phyloP scores from a whole-genome alignment of 805 yeast genomes.

The Pichia exigua region DNA sequence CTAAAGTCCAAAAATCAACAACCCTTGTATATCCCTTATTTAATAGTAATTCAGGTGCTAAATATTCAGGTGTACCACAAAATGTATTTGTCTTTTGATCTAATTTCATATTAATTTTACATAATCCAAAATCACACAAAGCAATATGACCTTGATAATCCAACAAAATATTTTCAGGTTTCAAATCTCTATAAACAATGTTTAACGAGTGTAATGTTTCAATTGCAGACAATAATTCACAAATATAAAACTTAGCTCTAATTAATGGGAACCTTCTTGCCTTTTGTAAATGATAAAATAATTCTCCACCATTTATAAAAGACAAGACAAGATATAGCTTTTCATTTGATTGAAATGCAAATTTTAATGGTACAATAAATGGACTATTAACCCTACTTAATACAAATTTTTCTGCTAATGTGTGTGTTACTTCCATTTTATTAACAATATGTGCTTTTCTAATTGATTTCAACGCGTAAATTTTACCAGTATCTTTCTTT shows the following conservation, averaged over 20 bases:
- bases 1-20: constrained; percentile 99
- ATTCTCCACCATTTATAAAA: constrained; percentile 94
- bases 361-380: constrained; percentile 91
- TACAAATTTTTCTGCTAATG: constrained; percentile 93
- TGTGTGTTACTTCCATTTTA: constrained; percentile 90
- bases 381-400: constrained; percentile 90
- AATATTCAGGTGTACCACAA: constrained; percentile 96
- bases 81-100: constrained; percentile 84
- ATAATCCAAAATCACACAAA: constrained; percentile 92
- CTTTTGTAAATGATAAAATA: constrained; percentile 87
- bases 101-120: constrained; percentile 89
- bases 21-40: constrained; percentile 93
- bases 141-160: constrained; percentile 98
- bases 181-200: constrained; percentile 90
- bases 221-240: constrained; percentile 87
- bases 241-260: constrained; percentile 87
- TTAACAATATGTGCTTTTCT: constrained; percentile 92
- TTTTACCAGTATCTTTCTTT: constrained; percentile 89
- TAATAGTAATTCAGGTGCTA: constrained; percentile 88
- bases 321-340: constrained; percentile 85
- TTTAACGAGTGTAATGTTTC: constrained; percentile 87
- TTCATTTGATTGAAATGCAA: constrained; percentile 95
- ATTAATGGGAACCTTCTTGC: constrained; percentile 85
- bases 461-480: constrained; percentile 89
- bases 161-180: constrained; percentile 89